phyloP scores from a whole-genome alignment of 805 yeast genomes.

The Grigorovia yakushimaensis region DNA sequence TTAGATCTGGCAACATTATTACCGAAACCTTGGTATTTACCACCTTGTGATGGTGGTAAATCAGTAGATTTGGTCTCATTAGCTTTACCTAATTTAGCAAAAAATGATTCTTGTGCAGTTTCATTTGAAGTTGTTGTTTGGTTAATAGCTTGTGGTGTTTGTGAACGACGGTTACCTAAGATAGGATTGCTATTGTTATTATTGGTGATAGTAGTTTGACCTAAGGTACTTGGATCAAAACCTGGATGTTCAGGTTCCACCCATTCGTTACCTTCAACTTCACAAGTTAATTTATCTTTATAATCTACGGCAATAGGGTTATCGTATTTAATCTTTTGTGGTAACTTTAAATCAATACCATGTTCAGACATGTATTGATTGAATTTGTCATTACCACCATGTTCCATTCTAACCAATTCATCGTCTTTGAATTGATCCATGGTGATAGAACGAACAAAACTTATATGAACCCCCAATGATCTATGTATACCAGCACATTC shows the following conservation, averaged over 20 bases:
- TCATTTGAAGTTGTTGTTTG: constrained; percentile 19
- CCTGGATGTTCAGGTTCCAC: constrained; percentile 50
- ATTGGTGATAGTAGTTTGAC: not conserved
- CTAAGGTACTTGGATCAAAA: constrained; percentile 23
- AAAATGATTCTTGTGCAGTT: constrained; percentile 65
- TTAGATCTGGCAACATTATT: constrained; percentile 43
- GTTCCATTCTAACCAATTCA: constrained; percentile 82
- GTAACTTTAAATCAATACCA: constrained; percentile 56
- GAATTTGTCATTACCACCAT: constrained; percentile 83
- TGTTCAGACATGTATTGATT: constrained; percentile 55
- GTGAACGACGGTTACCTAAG: constrained; percentile 35
- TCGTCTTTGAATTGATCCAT: constrained; percentile 98
- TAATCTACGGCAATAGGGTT: constrained; percentile 93
- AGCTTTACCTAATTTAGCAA: constrained; percentile 64
- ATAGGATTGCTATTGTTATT: constrained; percentile 19
- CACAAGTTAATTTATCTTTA: constrained; percentile 67
- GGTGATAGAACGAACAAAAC: constrained; percentile 92
- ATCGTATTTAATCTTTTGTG: constrained; percentile 70
- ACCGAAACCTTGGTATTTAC: constrained; percentile 87
- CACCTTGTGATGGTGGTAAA: constrained; percentile 90
- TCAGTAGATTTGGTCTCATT: constrained; percentile 67
- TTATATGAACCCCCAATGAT: constrained; percentile 92
- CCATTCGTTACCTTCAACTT: constrained; percentile 64
- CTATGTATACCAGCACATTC: constrained; percentile 97
- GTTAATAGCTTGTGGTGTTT: constrained; percentile 21